A percentile compares a stretch with the other conserved stretches of the same genome.
phyloP scores from a whole-genome alignment of 2,329 filamentous ascomycete species.

The Cercospora citrullina region DNA sequence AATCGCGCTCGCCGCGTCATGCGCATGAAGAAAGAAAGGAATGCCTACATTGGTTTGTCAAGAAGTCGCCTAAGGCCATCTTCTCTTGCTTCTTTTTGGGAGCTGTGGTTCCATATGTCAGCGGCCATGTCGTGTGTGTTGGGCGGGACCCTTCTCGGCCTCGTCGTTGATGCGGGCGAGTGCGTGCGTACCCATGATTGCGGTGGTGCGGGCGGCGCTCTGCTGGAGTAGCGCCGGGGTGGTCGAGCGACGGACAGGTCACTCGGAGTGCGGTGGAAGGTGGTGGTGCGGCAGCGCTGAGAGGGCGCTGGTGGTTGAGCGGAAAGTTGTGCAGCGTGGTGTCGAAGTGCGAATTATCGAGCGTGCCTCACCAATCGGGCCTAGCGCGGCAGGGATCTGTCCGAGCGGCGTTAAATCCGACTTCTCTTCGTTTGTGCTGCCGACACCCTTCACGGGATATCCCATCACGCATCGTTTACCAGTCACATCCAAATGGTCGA shows the following conservation, averaged over 20 bases:
- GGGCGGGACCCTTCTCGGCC: neutral
- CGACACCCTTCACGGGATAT: neutral
- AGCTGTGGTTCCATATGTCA: constrained; percentile 32
- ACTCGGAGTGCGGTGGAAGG: constrained; percentile 7
- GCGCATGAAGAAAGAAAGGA: constrained; percentile 1
- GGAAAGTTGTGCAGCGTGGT: constrained; percentile 5
- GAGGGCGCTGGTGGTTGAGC: constrained; percentile 11
- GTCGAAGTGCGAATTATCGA: constrained; percentile 4
- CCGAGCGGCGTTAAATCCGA: neutral
- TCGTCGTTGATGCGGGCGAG: neutral
- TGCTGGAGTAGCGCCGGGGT: constrained; percentile 18
- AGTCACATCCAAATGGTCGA: constrained; percentile 10
- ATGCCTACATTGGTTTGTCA: constrained; percentile 76
- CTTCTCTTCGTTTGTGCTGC: neutral
- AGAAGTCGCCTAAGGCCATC: constrained; percentile 96
- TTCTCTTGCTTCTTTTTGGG: constrained; percentile 92
- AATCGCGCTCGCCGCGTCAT: neutral
- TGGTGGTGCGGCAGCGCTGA: constrained; percentile 17
- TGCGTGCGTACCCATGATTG: constrained; percentile 59
- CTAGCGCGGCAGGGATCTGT: neutral
- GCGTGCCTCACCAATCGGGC: neutral
- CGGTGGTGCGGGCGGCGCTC: constrained; percentile 39
- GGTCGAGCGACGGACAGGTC: constrained; percentile 7
- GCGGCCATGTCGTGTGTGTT: constrained; percentile 17
- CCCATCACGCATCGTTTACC: neutral